Evolutionary conservation across 768 basidiomycete species (phyloP).

Genomic region (Trametes sanguinea): DNA sequence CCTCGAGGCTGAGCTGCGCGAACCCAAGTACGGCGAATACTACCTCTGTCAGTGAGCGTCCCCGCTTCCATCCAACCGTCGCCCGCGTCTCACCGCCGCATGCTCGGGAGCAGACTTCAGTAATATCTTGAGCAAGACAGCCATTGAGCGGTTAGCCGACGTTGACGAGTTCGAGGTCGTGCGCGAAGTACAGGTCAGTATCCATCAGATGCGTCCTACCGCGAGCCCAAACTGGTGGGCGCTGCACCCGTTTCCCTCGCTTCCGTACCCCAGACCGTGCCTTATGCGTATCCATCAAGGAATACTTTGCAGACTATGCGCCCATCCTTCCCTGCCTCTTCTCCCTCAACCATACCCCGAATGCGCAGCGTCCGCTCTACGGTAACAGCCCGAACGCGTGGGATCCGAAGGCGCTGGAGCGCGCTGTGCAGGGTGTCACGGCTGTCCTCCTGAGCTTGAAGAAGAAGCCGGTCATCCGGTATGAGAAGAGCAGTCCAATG

Average conservation of each 20-base stretch:
- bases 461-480: conserved; percentile 94
- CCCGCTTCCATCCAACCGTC: background rate
- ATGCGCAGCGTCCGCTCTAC: conserved; percentile 63
- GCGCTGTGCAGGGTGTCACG: conserved; percentile 77
- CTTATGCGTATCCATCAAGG: conserved; percentile 49
- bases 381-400: conserved; percentile 73
- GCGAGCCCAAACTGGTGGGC: background rate
- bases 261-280: conserved; percentile 4
- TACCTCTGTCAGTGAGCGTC: conserved; percentile 95
- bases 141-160: conserved; percentile 91
- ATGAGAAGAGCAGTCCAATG: conserved; percentile 91
- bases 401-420: conserved; percentile 72
- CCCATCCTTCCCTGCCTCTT: conserved; percentile 86
- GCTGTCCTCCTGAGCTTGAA: conserved; percentile 91
- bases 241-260: background rate
- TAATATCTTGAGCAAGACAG: conserved; percentile 84
- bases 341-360: conserved; percentile 79
- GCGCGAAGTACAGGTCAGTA: conserved; percentile 87
- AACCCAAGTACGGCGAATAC: conserved; percentile 97
- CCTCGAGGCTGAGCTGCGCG: conserved; percentile 78
- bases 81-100: conserved; percentile 2
- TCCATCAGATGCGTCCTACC: too few relatives aligned
- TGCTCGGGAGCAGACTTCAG: conserved; percentile 74
- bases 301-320: conserved; percentile 97
- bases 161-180: conserved; percentile 97